Evolutionary conservation across 768 basidiomycete genomes (phyloP), one percentile per base, ranked within the genome.

Genomic region (Asterophora parasitica): DNA sequence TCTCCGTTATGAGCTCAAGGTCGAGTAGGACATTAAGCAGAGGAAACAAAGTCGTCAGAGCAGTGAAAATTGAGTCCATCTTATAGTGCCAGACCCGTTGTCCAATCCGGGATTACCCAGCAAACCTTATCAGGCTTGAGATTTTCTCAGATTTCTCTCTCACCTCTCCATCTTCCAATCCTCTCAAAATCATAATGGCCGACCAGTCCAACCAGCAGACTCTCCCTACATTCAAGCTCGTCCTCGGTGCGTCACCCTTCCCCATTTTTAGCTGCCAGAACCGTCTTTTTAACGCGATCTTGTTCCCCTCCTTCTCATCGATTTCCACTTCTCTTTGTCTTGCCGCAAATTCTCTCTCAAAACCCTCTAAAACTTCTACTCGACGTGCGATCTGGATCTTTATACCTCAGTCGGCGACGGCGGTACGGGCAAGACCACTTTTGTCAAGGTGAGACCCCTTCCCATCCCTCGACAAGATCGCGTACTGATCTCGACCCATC

Each of bases 371-470:
- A 44, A 15, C 27, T 40, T 3, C 4, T 43, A 9, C 28, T 42
- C 27, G n/a, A 38, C 44, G 15, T 42, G 44, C 54, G 51, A 61
- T 60, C 48, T 58, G 57, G 37, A 39, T 46, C 52, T 58, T 55
- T 49, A 54, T 49, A 38, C 37, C 53, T 49, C 60, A 93, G 92
- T 95, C 57, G 93, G 93, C 57, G 93, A 97, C 63, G 93, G 93
- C 63, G 94, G 94, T 61, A 96, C 94, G 49, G 94, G 92, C 58
- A 95, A 97, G 76, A 97, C 94, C 50, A 97, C 93, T 44, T 97
- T 96, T 69, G 93, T 97, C 76, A 97, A 97, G 83, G 91, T 92
- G 59, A 57, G 70, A 64, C 48, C 39, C 34, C 42, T 28, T 54
- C 49, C 46, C 57, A 56, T 54, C 53, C 42, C 38, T 51, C 32